Base-by-base conservation (phyloP, 352 stramenopile species). In the Globisporangium solare region DNA sequence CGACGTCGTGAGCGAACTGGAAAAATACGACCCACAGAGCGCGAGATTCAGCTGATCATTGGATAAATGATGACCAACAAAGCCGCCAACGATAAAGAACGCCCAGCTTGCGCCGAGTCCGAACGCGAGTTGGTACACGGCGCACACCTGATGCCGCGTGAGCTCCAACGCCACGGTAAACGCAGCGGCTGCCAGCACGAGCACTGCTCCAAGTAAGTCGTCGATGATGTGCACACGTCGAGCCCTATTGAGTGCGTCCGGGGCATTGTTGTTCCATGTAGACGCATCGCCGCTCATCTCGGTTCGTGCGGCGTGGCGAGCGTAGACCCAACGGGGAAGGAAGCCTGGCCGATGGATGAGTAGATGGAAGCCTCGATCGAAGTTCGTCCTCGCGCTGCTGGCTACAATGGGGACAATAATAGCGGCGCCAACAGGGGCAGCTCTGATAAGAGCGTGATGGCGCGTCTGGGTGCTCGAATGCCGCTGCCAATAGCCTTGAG, bases 91-190 rank as follows among this genome's bases (percentile, higher is more conserved):
- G 50, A 89, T 73, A 64, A 90, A 84, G 51, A 88, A 75, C 0
- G 67, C 63, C 49, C 67, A 75, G 13, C 66, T 64, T 2, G 67
- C 73, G 27, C 58, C 80, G 2, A 91, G 72, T 21, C 67, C 64
- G 50, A 93, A 93, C 13, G 83, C 71, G 35, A 91, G 70, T 49
- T 93, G 83, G 48, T 88, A 77, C 6, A 91, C 69, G 2, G 76
- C 73, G 52, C 79, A 87, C 48, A 89, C 71, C 37, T 79, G 75
- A 13, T 80, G 69, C 13, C 83, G 68, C 11, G 83, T 91, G 61
- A 93, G 79, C 27, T 93, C 83, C 4, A 93, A 56, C 31, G 85
- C 56, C 20, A 84, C 47, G 10, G 46, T 64, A 32, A 90, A 76
- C 2, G 60, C 70, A 2, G 76, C 64, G 0, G 73, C 69, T 12